Evolutionary conservation across 306 rosid genomes (phyloP), one percentile per base, ranked within the genome.

Genomic region (Alnus rubra): DNA sequence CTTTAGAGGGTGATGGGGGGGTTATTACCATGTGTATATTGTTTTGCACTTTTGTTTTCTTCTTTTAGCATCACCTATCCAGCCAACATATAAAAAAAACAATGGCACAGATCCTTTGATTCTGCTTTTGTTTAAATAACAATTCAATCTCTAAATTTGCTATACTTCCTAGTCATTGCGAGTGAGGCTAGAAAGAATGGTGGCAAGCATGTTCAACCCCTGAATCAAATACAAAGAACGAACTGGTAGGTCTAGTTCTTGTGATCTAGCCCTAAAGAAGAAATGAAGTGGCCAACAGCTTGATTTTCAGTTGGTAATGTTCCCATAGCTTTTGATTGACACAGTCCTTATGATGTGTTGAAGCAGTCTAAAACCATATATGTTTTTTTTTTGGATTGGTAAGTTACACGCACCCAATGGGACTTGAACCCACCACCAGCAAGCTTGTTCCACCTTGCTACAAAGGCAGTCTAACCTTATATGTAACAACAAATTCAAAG

Each of bases 141-240:
- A 18, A 47, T 55, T 8, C 47, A 9, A 33, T 15, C 51, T 55
- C 45, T 31, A 71, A 47, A 56, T 33, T 48, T 33, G 67, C 31
- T 37, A 16, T 37, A 15, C 28, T 14, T 16, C 35, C 71, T 65
- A 65, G 12, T 65, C 49, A 7, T 39, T 12, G 49, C 28, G 23
- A 65, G 49, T 35, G 9, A 9, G 70, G 47, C 70, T 64, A 35
- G 9, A 33, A 33, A 60, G 16, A 12, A 12, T 31, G 68, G 18
- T 33, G 69, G 69, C 69, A 28, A 14, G 5, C 70, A 65, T 16
- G 28, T 37, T 39, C n/a, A 37, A 37, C 48, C 30, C 10, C 16
- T 65, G 45, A 65, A 15, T 65, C 45, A 37, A 37, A 65, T 15
- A 35, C 49, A 65, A 65, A 65, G 71, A 65, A 65, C 49, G 48